These are phyloP conservation scores for Schizonepeta tenuifolia DNA, from an alignment of 257 asterid genomes.

Conservation along the genomic window DNA sequence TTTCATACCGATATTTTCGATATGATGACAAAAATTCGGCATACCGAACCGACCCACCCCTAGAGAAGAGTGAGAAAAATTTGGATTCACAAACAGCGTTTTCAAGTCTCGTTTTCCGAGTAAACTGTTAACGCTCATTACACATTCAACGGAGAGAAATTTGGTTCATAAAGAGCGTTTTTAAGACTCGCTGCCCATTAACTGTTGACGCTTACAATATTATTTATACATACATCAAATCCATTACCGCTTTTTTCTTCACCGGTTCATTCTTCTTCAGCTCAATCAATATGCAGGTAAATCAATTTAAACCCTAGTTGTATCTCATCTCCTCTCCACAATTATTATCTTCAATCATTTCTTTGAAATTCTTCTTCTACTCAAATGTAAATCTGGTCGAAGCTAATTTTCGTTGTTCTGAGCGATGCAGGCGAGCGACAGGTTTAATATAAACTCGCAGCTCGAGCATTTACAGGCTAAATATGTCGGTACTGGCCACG, in stretches of 20 bases:
- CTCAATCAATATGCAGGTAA: constrained; percentile 40
- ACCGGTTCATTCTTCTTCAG: background rate
- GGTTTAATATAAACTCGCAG: constrained; percentile 96
- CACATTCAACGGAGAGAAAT: too few species aligned
- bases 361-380: background rate
- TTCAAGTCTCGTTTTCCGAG: background rate
- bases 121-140: background rate
- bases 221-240: background rate
- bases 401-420: constrained; percentile 8
- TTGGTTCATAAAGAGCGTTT: too few species aligned
- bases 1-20: too few species aligned
- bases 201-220: background rate
- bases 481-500: constrained; percentile 99
- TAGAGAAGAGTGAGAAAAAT: too few species aligned
- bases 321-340: background rate
- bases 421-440: constrained; percentile 85
- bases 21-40: too few species aligned
- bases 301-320: constrained; percentile 28
- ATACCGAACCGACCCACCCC: too few species aligned
- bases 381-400: background rate
- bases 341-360: background rate
- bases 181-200: background rate
- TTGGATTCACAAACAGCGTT: too few species aligned
- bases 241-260: too few species aligned
- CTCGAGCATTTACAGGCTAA: constrained; percentile 97